Evolutionary conservation across 441 rosid species (phyloP), one percentile per base, ranked within the genome.

Genomic region (Brassica hybrid): DNA sequence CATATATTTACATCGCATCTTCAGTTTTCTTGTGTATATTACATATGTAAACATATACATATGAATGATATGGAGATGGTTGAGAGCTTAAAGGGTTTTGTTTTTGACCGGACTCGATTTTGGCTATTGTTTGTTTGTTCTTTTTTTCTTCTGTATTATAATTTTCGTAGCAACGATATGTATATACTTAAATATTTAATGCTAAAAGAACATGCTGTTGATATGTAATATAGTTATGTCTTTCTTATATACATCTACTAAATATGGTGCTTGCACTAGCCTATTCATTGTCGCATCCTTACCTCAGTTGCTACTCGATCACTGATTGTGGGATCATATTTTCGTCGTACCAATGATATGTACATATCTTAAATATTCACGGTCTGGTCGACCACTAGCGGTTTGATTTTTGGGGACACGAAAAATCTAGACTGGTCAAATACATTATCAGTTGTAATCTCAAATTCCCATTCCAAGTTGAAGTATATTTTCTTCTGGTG

Each of bases 1-100:
- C 13, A 38, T 38, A 38, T 70, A 54, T 38, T 2, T 70, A 54
- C 12, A 17, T 17, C 23, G 59, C 19, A 54, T 50, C 59, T 16
- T 70, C 17, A 25, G 36, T 63, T 54, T 52, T 38, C 59, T 57
- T 16, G 25, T 70, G 80, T 76, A 70, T 41, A 76, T 64, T 71
- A 57, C 21, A 70, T 57, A 36, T 19, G 65, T n/a, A 58, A 13
- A 32, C 58, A 52, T 61, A 62, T 36, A 60, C 6, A 60, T 18
- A 62, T 34, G 43, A 11, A 69, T 16, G 21, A 69, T 54, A 36
- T 52, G 32, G 48, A 63, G 36, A 59, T 57, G 27, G n/a, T n/a
- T n/a, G 32, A 54, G 71, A 1, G 25, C 34, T 6, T 54, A 38
- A n/a, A n/a, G n/a, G 62, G 7, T 5, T 11, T 58, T 59, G n/a